Evolutionary conservation across 257 asterid species (phyloP).

Genomic region (Solanum megistacrolobum): DNA sequence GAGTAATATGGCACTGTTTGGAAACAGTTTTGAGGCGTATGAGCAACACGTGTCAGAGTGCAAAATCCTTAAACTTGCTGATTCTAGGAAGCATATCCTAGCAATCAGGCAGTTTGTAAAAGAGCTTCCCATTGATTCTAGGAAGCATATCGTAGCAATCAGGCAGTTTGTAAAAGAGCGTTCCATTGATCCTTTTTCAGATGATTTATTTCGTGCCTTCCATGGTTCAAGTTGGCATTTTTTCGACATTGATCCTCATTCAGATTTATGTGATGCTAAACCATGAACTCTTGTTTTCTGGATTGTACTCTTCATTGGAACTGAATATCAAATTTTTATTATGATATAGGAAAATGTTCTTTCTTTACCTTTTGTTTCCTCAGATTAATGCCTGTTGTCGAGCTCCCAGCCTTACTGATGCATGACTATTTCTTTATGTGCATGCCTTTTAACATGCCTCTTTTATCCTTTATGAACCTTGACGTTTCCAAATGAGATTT

Average conservation of each 20-base stretch:
- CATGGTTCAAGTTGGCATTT: constrained; percentile 73
- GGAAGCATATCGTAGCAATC: constrained; percentile 40
- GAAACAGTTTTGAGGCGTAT: constrained; percentile 61
- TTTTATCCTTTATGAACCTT: neutral
- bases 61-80: constrained; percentile 13
- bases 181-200: constrained; percentile 16
- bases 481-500: neutral
- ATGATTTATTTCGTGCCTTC: constrained; percentile 52
- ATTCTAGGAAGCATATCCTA: constrained; percentile 39
- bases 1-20: constrained; percentile 37
- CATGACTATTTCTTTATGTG: neutral
- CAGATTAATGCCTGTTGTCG: neutral
- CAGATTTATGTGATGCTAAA: neutral
- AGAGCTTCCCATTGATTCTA: constrained; percentile 27
- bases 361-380: neutral
- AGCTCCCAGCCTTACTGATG: neutral
- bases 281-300: neutral
- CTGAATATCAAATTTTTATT: neutral
- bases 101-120: constrained; percentile 38
- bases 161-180: constrained; percentile 43
- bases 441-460: neutral
- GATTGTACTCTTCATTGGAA: neutral
- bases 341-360: neutral
- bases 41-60: constrained; percentile 28
- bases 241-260: constrained; percentile 21